Evolutionary conservation across 2,329 filamentous ascomycete genomes (phyloP).

Genomic region (Microthyrium microscopicum): DNA sequence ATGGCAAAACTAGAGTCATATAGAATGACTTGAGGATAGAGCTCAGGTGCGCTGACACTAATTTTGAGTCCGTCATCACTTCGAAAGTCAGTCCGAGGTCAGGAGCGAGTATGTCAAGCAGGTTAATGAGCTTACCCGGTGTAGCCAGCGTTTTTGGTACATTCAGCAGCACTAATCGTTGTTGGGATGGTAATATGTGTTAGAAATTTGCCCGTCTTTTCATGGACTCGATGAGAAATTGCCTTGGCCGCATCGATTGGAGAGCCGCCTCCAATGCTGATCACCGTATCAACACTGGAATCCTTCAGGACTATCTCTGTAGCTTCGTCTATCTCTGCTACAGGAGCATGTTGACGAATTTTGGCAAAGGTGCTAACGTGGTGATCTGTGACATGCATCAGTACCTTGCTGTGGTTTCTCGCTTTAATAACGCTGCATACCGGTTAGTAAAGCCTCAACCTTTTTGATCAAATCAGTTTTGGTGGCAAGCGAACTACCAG

Average conservation of each 20-base stretch:
- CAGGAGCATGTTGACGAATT: constrained; percentile 38
- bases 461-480: constrained; percentile 36
- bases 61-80: constrained; percentile 31
- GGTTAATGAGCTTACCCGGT: no score
- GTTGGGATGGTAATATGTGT: constrained; percentile 24
- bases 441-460: no score
- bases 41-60: constrained; percentile 24
- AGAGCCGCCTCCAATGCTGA: constrained; percentile 37
- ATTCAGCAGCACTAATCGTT: constrained; percentile 34
- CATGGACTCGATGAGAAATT: constrained; percentile 19
- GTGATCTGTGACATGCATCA: constrained; percentile 24
- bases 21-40: constrained; percentile 32
- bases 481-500: constrained; percentile 34
- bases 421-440: no score
- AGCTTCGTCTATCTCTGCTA: constrained; percentile 36
- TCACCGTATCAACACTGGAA: constrained; percentile 34
- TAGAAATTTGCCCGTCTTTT: constrained; percentile 18
- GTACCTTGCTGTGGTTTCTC: no score
- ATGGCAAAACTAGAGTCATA: constrained; percentile 36
- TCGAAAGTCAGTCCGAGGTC: constrained; percentile 23
- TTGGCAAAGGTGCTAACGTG: constrained; percentile 38
- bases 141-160: constrained; percentile 35
- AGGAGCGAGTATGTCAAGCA: no score
- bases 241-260: constrained; percentile 34
- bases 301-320: constrained; percentile 30